Percentiles rank a stretch among this genome's conserved stretches.
phyloP scores from a whole-genome alignment of 2,329 filamentous ascomycete species.

The Aspergillus oerlinghausenensis region DNA sequence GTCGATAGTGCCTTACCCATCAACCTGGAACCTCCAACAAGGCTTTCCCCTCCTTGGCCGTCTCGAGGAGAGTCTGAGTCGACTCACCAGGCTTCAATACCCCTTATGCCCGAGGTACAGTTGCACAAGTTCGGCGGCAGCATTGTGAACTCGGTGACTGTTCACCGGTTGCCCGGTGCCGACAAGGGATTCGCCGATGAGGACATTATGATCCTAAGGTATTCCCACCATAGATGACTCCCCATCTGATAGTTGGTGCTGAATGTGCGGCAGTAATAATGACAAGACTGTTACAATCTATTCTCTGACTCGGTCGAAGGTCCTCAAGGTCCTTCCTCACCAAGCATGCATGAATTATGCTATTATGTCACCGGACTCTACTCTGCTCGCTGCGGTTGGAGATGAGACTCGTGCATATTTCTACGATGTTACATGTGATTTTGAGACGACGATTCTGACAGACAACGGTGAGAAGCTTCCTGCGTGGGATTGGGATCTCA shows the following conservation, averaged over 20 bases:
- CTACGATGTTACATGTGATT: constrained; percentile 51
- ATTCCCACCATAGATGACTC: constrained; percentile 16
- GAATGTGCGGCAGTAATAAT: constrained; percentile 74
- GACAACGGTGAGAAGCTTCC: constrained; percentile 32
- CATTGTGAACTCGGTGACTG: constrained; percentile 64
- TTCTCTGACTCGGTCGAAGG: constrained; percentile 63
- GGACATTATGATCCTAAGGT: constrained; percentile 51
- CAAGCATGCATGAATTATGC: constrained; percentile 89
- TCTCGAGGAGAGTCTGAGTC: constrained; percentile 17
- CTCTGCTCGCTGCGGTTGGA: constrained; percentile 73
- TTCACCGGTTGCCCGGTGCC: constrained; percentile 51
- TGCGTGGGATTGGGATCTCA: constrained; percentile 39
- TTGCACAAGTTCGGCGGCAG: constrained; percentile 57
- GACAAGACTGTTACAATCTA: constrained; percentile 86
- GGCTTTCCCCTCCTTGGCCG: constrained; percentile 21
- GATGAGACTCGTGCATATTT: constrained; percentile 85
- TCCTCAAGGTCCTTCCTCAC: constrained; percentile 67
- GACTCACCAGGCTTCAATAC: constrained; percentile 14
- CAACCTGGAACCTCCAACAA: constrained; percentile 35
- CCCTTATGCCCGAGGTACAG: constrained; percentile 43
- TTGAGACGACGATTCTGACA: constrained; percentile 21
- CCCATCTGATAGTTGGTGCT: constrained; percentile 48
- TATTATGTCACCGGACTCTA: constrained; percentile 85
- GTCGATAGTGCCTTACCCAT: constrained; percentile 57
- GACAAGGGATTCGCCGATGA: constrained; percentile 47